These are phyloP conservation scores for Mycena olivaceomarginata DNA, from an alignment of 768 basidiomycete genomes.

Conservation along the genomic window DNA sequence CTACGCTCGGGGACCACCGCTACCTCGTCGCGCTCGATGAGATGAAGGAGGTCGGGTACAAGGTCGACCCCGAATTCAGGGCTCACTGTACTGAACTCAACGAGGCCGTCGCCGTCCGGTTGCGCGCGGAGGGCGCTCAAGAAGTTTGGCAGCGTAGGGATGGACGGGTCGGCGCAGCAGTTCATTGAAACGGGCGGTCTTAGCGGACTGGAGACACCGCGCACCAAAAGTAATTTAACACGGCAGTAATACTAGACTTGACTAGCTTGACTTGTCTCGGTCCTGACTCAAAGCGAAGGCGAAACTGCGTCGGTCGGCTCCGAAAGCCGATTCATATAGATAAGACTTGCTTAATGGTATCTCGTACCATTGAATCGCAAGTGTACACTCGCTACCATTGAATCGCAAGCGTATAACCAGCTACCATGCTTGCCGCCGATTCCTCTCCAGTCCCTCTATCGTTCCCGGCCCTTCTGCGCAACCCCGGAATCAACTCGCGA, in stretches of 20 bases:
- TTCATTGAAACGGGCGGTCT: constrained; percentile 59
- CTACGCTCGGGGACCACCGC: constrained; percentile 74
- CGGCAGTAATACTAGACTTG: not conserved
- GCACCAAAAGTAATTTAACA: constrained; percentile 15
- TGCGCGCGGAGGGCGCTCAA: constrained; percentile 1
- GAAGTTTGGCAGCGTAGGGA: constrained; percentile 18
- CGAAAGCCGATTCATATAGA: too few relatives aligned
- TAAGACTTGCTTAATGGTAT: too few relatives aligned
- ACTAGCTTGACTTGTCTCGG: not conserved
- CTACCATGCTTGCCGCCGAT: constrained; percentile 28
- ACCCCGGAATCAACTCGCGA: constrained; percentile 70
- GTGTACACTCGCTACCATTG: too few relatives aligned
- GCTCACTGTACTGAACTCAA: constrained; percentile 8
- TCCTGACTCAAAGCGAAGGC: too few relatives aligned
- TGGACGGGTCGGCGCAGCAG: constrained; percentile 52
- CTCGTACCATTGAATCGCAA: too few relatives aligned
- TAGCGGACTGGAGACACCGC: constrained; percentile 1
- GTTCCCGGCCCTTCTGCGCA: constrained; percentile 82
- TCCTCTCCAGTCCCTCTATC: constrained; percentile 72
- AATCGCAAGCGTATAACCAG: too few relatives aligned
- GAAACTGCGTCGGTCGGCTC: too few relatives aligned
- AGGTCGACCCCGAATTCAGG: constrained; percentile 46
- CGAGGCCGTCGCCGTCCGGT: constrained; percentile 1
- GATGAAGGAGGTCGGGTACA: constrained; percentile 78
- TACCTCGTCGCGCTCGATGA: constrained; percentile 81